Base-by-base conservation (phyloP, 2,329 filamentous ascomycete genomes). In the Exophiala sideris region DNA sequence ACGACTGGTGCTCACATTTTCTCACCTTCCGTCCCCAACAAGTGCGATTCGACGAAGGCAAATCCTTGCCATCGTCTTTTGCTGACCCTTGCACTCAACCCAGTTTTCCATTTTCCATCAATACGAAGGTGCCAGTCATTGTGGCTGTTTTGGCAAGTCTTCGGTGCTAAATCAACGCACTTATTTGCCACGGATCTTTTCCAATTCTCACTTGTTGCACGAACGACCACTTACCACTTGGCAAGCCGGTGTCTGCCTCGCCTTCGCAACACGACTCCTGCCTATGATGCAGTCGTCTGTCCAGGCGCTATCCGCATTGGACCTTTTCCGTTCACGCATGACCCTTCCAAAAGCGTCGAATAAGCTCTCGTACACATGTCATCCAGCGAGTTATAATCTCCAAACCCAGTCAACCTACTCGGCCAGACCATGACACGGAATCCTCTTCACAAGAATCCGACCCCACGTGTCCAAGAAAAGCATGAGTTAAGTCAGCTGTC, bases 261-360 rank as follows among this genome's bases (percentile, higher is more conserved):
- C 40, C 45, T 51, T 39, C 18, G 32, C 40, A 42, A 3, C 11
- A 36, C 9, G n/a, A 29, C 18, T 39, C 12, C 44, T 54, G 52
- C 57, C 54, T 57, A 57, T 60, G 39, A 52, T 50, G 54, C 45
- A 24, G 44, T 54, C 29, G 18, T 14, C 34, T 45, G 48, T 20
- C 16, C 48, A 50, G 12, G 21, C 44, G 42, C 47, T 48, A 47
- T 42, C 35, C 35, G 54, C 35, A 60, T 60, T 57, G 57, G 57
- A 35, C 48, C 18, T 11, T 20, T 44, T 24, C 9, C 21, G 11
- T 33, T 20, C 35, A 40, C 57, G 55, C 48, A 50, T 51, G 48
- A 56, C 52, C 38, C 38, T 48, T 42, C 44, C 33, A 52, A 18
- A 29, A 45, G 33, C 16, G 36, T 50, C 50, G 36, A 29, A 40